Evolutionary conservation across 352 stramenopile genomes (phyloP), one percentile per base, ranked within the genome.

Genomic region (Phytophthora kernoviae): DNA sequence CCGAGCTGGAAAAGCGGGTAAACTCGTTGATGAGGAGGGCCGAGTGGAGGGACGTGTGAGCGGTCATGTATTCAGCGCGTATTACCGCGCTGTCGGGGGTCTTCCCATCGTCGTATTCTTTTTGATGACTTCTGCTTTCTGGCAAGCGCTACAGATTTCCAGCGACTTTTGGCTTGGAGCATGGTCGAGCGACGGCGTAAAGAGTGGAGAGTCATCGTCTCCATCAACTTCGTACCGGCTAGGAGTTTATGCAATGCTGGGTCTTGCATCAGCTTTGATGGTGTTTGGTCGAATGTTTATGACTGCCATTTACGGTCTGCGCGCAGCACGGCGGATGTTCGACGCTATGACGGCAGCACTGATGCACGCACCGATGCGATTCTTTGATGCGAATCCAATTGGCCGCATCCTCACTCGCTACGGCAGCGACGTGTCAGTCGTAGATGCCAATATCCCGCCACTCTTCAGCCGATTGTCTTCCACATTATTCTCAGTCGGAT

Each of bases 311-410:
- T 81, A 72, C 1, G 77, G 79, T 7, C 56, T 93, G 11, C 42
- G 53, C 8, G 77, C 78, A 1, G 78, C 75, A 1, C 62, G 77
- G 26, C 73, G 72, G 33, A 71, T 98, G 30, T 96, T 98, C 56
- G 70, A 98, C 37, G 57, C 84, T n/a, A 81, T 98, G 58, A 96
- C 91, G 14, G 65, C 79, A 9, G 87, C 84, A 40, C 79, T 98
- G 8, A 75, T 98, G 21, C 62, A 83, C 30, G 94, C 94, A 15
- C 91, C 93, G 3, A 86, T 98, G 57, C 59, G 80, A 6, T 98
- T 98, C 64, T 98, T 98, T 71, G 93, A 98, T 65, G 89, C 87
- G 1, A 98, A 96, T 46, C 93, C 92, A 4, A 75, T 93, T 2
- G 91, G 90, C 1, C 77, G 90, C 7, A 96, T 98, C 49, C 39